Evolutionary conservation across 371 early-diverging fungal species (phyloP), one percentile per base, ranked within the genome.

Genomic region (Syncephalis fuscata): DNA sequence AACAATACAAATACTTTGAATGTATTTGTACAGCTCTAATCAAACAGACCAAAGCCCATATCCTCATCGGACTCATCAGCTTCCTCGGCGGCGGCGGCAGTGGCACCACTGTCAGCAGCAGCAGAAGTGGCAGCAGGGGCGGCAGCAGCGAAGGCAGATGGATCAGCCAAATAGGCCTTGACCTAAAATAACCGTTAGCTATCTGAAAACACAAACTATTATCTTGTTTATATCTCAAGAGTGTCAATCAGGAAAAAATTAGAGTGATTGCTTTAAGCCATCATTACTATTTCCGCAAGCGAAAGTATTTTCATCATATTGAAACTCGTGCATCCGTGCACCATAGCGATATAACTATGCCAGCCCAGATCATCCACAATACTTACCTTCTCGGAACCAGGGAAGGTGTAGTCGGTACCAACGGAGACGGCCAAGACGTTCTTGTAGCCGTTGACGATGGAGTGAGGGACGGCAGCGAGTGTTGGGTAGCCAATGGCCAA

Each of bases 401-500:
- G 75, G 78, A 93, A 92, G 62, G 85, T 78, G 81, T 92, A 94
- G 59, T 86, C 95, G 64, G 89, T 81, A 64, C 86, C 85, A 53
- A 92, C 69, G 54, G 87, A 85, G 62, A 93, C 73, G 59, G 86
- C 80, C 67, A 93, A 73, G 59, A 94, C 61, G 68, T 91, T 86
- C 88, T 92, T 94, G 90, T 86, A 94, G 59, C 82, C 82, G 79
- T 92, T 85, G 89, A 89, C 73, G 71, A 91, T 65, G 68, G 84
- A 66, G 89, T 97, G 98, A 54, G 98, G 98, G 48, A 97, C 88
- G 52, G 98, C 85, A 49, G 99, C 95, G 55, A 89, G 66, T 50
- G 99, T 91, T 63, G 93, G 89, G 76, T 82, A 86, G 60, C 83
- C 83, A 51, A 85, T 70, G 56, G 85, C 92, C 65, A 99, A 73